Conservation (phyloP, 257 asterid species). For the Ballota nigra region DNA sequence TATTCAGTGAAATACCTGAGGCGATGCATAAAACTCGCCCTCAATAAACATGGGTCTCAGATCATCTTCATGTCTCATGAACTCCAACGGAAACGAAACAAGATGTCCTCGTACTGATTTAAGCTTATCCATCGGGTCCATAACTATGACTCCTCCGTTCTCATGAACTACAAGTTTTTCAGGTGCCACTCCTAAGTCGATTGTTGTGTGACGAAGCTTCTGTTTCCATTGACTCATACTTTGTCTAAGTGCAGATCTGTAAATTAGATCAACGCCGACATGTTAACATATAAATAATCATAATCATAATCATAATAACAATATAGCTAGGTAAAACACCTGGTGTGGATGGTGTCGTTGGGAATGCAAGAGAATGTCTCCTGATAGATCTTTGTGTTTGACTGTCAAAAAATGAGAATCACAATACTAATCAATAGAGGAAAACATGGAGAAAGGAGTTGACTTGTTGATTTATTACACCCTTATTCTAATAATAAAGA, state of each 20-base stretch:
- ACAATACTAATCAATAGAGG: neutral
- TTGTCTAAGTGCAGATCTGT: constrained; percentile 79
- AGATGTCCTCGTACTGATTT: constrained; percentile 65
- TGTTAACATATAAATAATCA: neutral
- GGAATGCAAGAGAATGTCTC: constrained; percentile 87
- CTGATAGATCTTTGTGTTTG: constrained; percentile 75
- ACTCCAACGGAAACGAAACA: constrained; percentile 87
- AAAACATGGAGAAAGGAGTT: neutral
- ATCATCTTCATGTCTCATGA: constrained; percentile 79
- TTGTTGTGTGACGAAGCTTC: constrained; percentile 74
- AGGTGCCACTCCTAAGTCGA: constrained; percentile 90
- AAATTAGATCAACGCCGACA: constrained; percentile 5
- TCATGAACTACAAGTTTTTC: constrained; percentile 42
- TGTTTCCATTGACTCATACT: constrained; percentile 70
- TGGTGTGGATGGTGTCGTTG: constrained; percentile 74
- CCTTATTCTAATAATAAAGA: too few species aligned
- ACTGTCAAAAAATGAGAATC: constrained; percentile 40
- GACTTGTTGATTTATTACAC: too few species aligned
- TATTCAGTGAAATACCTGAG: constrained; percentile 77
- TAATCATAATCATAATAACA: neutral
- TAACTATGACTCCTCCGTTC: constrained; percentile 36
- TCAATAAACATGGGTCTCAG: constrained; percentile 83
- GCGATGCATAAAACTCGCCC: constrained; percentile 86
- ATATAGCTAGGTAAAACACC: constrained; percentile 37
- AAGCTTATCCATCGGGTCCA: constrained; percentile 47